phyloP scores from a whole-genome alignment of 345 rosid genomes.

The Jatropha curcas region DNA sequence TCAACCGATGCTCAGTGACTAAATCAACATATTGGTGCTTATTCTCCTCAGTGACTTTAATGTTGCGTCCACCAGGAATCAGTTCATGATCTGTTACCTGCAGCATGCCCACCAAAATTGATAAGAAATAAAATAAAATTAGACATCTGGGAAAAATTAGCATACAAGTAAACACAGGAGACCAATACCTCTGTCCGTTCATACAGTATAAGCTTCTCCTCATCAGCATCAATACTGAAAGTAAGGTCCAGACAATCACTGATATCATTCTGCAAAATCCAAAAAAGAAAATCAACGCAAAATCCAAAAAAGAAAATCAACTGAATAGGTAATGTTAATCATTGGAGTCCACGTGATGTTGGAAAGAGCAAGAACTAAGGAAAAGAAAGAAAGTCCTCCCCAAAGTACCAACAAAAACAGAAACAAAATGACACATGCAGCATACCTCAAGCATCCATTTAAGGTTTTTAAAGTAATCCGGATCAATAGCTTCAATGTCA shows the following conservation, averaged over 20 bases:
- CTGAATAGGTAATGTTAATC: background rate
- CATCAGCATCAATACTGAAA: conserved; percentile 96
- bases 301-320: conserved; percentile 19
- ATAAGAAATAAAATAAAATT: background rate
- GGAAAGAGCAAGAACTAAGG: background rate
- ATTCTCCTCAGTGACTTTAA: conserved; percentile 90
- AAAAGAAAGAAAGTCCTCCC: background rate
- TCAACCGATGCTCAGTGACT: conserved; percentile 85
- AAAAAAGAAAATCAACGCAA: no score
- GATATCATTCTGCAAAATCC: conserved; percentile 71
- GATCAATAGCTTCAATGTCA: conserved; percentile 98
- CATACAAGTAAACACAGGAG: conserved; percentile 3
- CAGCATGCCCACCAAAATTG: conserved; percentile 18
- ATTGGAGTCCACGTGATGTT: background rate
- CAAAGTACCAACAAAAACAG: background rate
- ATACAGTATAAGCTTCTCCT: conserved; percentile 85
- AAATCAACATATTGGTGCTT: conserved; percentile 92
- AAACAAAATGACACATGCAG: conserved; percentile 3
- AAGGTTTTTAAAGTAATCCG: conserved; percentile 76
- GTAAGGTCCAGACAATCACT: conserved; percentile 83
- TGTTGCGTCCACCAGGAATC: conserved; percentile 86
- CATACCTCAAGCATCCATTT: conserved; percentile 99
- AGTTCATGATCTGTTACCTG: conserved; percentile 96
- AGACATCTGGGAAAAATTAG: background rate
- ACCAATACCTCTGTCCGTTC: conserved; percentile 68